Percentiles rank a stretch among this genome's conserved stretches.
phyloP scores from a whole-genome alignment of 2,329 filamentous ascomycete genomes.

The Colletotrichum tropicale region DNA sequence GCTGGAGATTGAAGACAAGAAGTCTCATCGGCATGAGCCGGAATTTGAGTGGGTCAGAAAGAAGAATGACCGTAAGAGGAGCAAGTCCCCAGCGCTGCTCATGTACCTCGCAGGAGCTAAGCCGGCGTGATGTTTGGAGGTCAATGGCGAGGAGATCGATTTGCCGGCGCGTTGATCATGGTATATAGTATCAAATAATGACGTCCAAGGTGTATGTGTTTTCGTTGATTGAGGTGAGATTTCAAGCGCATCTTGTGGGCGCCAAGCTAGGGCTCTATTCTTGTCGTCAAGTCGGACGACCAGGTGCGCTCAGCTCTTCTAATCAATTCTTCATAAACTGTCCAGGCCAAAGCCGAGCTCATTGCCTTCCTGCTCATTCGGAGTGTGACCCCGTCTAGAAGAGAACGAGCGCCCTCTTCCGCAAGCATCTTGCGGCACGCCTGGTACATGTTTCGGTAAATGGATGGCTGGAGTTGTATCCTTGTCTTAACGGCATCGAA shows the following conservation, averaged over 20 bases:
- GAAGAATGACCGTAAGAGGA: slow-evolving; percentile 57
- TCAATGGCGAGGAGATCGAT: background rate
- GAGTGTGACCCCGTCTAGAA: slow-evolving; percentile 86
- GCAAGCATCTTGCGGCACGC: slow-evolving; percentile 78
- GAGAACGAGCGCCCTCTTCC: slow-evolving; percentile 79
- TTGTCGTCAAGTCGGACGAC: slow-evolving; percentile 1
- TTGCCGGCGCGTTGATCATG: background rate
- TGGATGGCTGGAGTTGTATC: slow-evolving; percentile 84
- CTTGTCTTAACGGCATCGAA: slow-evolving; percentile 97
- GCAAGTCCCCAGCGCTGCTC: slow-evolving; percentile 60
- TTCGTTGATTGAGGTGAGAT: background rate
- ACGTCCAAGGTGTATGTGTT: background rate
- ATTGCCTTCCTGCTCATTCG: slow-evolving; percentile 91
- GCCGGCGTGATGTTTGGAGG: slow-evolving; percentile 35
- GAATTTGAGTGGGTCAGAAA: slow-evolving; percentile 64
- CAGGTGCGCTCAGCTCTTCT: slow-evolving; percentile 61
- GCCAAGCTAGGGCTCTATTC: background rate
- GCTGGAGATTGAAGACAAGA: slow-evolving; percentile 51
- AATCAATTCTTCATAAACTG: slow-evolving; percentile 92
- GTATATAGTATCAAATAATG: background rate
- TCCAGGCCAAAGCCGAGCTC: slow-evolving; percentile 96
- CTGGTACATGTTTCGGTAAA: slow-evolving; percentile 83
- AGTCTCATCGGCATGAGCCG: slow-evolving; percentile 44
- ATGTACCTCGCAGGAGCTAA: slow-evolving; percentile 62
- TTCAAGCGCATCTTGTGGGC: background rate